Evolutionary conservation across 768 basidiomycete species (phyloP).

Genomic region (Auricularia auricula-judae): DNA sequence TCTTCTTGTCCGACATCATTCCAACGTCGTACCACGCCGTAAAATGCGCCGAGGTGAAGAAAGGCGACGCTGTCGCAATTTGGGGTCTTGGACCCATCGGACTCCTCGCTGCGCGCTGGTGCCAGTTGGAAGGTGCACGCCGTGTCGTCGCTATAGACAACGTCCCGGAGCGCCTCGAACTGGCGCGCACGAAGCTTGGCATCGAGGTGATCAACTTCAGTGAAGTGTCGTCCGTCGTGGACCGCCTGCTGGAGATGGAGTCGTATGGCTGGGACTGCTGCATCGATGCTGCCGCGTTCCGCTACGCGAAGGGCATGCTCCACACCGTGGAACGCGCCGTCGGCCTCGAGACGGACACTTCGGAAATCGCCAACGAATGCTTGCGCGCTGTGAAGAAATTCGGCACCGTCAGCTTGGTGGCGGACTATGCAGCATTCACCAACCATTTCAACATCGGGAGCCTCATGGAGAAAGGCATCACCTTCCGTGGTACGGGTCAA

Average conservation of each 20-base stretch:
- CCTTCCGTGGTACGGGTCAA: slow-evolving; percentile 65
- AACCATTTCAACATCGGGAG: slow-evolving; percentile 64
- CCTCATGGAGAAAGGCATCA: slow-evolving; percentile 66
- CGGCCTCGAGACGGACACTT: slow-evolving; percentile 66
- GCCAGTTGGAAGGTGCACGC: slow-evolving; percentile 53
- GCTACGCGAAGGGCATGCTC: slow-evolving; percentile 51
- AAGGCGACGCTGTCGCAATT: slow-evolving; percentile 20
- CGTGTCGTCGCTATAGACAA: slow-evolving; percentile 64
- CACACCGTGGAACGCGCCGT: slow-evolving; percentile 61
- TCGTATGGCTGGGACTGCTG: slow-evolving; percentile 47
- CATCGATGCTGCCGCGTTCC: slow-evolving; percentile 40
- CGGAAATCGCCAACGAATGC: slow-evolving; percentile 50
- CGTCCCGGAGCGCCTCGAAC: slow-evolving; percentile 39
- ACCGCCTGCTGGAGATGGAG: slow-evolving; percentile 49
- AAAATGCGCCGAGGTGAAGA: slow-evolving; percentile 59
- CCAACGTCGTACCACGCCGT: slow-evolving; percentile 68
- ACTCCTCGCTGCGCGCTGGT: slow-evolving; percentile 48
- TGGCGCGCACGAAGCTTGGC: slow-evolving; percentile 32
- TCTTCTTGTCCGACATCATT: slow-evolving; percentile 51
- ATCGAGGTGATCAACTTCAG: slow-evolving; percentile 53
- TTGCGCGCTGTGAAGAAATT: slow-evolving; percentile 40
- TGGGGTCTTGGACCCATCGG: slow-evolving; percentile 62
- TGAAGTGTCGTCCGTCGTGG: slow-evolving; percentile 42
- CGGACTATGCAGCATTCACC: slow-evolving; percentile 36
- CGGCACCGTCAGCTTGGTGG: slow-evolving; percentile 21